phyloP scores from a whole-genome alignment of 371 early-diverging fungal species.

The Mortierella polycephala region DNA sequence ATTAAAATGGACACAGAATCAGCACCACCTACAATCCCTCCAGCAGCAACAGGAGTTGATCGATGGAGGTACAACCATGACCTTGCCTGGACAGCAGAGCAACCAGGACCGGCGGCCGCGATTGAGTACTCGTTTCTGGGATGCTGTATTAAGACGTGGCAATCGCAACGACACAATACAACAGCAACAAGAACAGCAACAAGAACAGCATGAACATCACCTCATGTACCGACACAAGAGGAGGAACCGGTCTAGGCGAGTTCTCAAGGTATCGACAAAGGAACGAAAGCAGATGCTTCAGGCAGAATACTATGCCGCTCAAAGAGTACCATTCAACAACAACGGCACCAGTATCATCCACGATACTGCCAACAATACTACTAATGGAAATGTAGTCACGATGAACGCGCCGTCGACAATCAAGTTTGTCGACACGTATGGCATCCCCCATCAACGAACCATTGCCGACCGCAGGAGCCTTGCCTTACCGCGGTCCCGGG shows the following conservation, averaged over 20 bases:
- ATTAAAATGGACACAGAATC: conserved; percentile 16
- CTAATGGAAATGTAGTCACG: too few relatives aligned
- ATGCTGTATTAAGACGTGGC: too few relatives aligned
- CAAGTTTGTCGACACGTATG: conserved; percentile 36
- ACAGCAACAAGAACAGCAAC: neutral
- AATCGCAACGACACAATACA: too few relatives aligned
- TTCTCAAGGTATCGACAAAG: conserved; percentile 30
- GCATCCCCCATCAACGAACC: conserved; percentile 29
- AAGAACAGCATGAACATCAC: conserved; percentile 5
- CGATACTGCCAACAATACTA: too few relatives aligned
- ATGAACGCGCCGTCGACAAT: conserved; percentile 20
- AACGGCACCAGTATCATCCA: too few relatives aligned
- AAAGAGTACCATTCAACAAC: conserved; percentile 4
- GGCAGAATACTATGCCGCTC: conserved; percentile 27
- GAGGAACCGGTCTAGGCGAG: conserved; percentile 11
- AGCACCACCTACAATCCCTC: conserved; percentile 19
- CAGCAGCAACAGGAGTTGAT: conserved; percentile 18
- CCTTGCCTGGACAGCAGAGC: neutral
- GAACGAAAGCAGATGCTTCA: conserved; percentile 35
- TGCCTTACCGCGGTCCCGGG: too few relatives aligned
- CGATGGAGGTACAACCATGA: neutral
- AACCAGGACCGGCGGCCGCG: neutral
- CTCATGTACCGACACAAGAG: conserved; percentile 2
- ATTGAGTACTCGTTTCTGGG: neutral
- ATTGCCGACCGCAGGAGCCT: conserved; percentile 5